Conservation (phyloP, 768 basidiomycete species). For the Amanita rubescens region DNA sequence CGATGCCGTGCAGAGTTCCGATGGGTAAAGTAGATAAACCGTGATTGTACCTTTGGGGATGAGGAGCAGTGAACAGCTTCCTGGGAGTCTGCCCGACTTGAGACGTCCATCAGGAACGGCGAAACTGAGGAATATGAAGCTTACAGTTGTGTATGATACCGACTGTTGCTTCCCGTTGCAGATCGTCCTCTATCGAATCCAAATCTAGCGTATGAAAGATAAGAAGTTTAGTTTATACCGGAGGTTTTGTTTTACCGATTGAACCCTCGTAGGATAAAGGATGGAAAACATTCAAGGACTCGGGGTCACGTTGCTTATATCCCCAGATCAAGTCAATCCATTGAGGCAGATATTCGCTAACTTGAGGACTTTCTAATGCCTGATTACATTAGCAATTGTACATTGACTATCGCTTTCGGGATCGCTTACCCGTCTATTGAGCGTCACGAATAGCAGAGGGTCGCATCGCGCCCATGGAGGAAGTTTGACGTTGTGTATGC, state of each 20-base stretch:
- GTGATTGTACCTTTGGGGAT: conserved; percentile 68
- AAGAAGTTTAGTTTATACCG: neutral
- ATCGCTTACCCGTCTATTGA: conserved; percentile 61
- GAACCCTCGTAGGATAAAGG: conserved; percentile 91
- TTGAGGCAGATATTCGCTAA: conserved; percentile 72
- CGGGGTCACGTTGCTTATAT: conserved; percentile 71
- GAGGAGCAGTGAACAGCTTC: conserved; percentile 71
- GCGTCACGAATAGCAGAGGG: conserved; percentile 70
- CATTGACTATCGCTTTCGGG: neutral
- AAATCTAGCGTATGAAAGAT: conserved; percentile 45
- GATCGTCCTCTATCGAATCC: conserved; percentile 76
- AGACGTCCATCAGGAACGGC: neutral
- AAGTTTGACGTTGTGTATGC: conserved; percentile 80
- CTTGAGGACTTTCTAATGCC: conserved; percentile 85
- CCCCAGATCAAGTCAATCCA: conserved; percentile 98
- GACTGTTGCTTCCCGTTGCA: conserved; percentile 87
- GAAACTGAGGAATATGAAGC: conserved; percentile 12
- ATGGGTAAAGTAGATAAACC: conserved; percentile 69
- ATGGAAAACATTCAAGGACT: conserved; percentile 81
- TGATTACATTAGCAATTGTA: conserved; percentile 18
- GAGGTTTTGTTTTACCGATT: conserved; percentile 42
- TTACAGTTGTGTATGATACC: conserved; percentile 93
- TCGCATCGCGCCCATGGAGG: conserved; percentile 88
- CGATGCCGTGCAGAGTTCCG: conserved; percentile 66
- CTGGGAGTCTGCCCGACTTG: conserved; percentile 88